Evolutionary conservation across 1,284 basidiomycete species (phyloP).

Genomic region (Neonothopanus nambi): DNA sequence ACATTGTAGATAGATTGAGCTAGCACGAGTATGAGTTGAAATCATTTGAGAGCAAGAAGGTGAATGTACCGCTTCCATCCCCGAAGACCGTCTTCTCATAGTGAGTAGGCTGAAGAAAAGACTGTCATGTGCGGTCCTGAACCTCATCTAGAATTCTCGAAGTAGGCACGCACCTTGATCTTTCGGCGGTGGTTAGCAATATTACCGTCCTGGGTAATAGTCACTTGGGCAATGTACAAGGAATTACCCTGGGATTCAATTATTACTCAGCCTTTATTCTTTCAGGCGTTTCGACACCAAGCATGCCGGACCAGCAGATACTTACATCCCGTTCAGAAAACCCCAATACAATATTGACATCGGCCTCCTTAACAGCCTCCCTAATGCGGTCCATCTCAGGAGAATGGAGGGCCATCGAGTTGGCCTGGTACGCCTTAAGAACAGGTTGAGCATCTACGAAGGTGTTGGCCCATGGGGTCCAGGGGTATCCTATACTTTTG

Average conservation of each 20-base stretch:
- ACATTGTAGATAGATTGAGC: slow-evolving; percentile 30
- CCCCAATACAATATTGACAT: slow-evolving; percentile 29
- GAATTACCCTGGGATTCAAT: slow-evolving; percentile 20
- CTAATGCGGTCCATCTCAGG: slow-evolving; percentile 34
- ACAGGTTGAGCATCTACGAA: slow-evolving; percentile 27
- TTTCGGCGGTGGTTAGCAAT: slow-evolving; percentile 34
- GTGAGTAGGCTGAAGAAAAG: slow-evolving; percentile 24
- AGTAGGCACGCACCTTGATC: slow-evolving; percentile 26
- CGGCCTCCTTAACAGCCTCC: slow-evolving; percentile 29
- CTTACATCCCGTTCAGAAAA: slow-evolving; percentile 30
- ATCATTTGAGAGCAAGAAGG: background rate
- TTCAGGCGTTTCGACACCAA: too few relatives aligned
- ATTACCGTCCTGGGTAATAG: slow-evolving; percentile 29
- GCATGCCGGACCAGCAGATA: background rate
- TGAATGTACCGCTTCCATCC: slow-evolving; percentile 28
- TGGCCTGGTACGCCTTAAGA: slow-evolving; percentile 31
- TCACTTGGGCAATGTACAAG: slow-evolving; percentile 32
- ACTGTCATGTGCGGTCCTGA: background rate
- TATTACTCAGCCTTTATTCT: background rate
- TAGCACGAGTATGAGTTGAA: slow-evolving; percentile 5
- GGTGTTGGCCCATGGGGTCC: slow-evolving; percentile 34
- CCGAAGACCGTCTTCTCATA: slow-evolving; percentile 33
- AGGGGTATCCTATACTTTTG: slow-evolving; percentile 30
- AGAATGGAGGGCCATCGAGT: slow-evolving; percentile 31
- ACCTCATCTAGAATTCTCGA: too few relatives aligned